Base-by-base conservation (phyloP, 805 yeast species). In the Candida ovalis region DNA sequence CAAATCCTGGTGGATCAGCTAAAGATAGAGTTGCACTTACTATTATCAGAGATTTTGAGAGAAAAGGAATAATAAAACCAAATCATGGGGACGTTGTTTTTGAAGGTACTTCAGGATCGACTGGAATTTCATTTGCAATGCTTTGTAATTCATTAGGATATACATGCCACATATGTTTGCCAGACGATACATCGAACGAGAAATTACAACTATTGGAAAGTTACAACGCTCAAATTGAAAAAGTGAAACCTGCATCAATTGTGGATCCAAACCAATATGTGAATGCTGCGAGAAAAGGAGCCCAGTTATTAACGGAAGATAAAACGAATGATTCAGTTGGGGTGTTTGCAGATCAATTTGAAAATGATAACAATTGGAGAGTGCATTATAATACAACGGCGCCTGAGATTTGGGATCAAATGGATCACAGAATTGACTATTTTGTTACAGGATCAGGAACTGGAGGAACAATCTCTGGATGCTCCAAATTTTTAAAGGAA, bases 71-170 rank as follows among this genome's bases (percentile, higher is more conserved):
- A 5, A 64, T 91, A 36, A 62, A 70, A 4, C 86, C 88, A 0
- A 64, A 78, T 39, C 67, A 74, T 45, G 89, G 87, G 1, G 94
- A 88, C 59, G 73, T 82, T 13, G 85, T 92, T 1, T 90, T 83
- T 64, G 99, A 92, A 69, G 99, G 99, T 7, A 94, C 99, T 0
- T 84, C 94, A 10, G 99, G 99, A 0, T 90, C 97, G 0, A 92
- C 99, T 0, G 99, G 99, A 2, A 94, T 94, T 12, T 88, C 96
- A 1, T 77, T 92, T 57, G 96, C 97, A 0, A 80, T 90, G 67
- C 74, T 94, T n/a, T 88, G 96, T 53, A 81, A 89, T 56, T 86
- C 96, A 0, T 64, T 87, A 45, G 99, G 99, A 0, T 91, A 91
- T 63, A 80, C 78, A 19, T 87, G 96, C 0, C 97, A 90, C 59